phyloP scores from a whole-genome alignment of 768 basidiomycete species.

The Podaxis sp. region DNA sequence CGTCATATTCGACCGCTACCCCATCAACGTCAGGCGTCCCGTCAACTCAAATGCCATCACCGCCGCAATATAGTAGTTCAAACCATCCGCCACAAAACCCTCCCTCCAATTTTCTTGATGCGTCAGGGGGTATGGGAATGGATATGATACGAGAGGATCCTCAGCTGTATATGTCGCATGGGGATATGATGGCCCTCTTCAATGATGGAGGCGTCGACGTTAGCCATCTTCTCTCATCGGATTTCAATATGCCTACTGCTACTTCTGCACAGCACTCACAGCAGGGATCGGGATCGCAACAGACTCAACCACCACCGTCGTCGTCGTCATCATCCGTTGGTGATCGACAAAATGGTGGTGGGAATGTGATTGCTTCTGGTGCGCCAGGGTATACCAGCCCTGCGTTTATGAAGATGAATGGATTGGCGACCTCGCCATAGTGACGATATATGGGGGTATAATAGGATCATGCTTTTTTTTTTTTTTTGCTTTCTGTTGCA shows the following conservation, averaged over 20 bases:
- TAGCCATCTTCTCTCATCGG: slow-evolving; percentile 24
- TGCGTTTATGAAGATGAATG: slow-evolving; percentile 31
- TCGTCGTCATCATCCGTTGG: neutral
- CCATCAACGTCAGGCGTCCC: slow-evolving; percentile 14
- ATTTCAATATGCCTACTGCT: slow-evolving; percentile 19
- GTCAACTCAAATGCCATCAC: slow-evolving; percentile 11
- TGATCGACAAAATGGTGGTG: slow-evolving; percentile 12
- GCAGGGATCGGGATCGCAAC: slow-evolving; percentile 7
- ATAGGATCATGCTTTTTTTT: neutral
- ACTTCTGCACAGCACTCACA: neutral
- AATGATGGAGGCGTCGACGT: slow-evolving; percentile 43
- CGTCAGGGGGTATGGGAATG: slow-evolving; percentile 30
- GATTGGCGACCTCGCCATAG: slow-evolving; percentile 33
- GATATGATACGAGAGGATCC: slow-evolving; percentile 45
- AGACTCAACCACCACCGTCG: slow-evolving; percentile 15
- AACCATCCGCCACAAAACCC: slow-evolving; percentile 16
- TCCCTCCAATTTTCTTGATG: slow-evolving; percentile 31
- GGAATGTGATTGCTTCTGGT: slow-evolving; percentile 13
- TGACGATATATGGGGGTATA: neutral
- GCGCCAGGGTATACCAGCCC: slow-evolving; percentile 20
- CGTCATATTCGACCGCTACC: slow-evolving; percentile 20
- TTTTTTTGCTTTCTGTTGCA: neutral
- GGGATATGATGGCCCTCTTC: slow-evolving; percentile 61
- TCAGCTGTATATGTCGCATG: slow-evolving; percentile 50
- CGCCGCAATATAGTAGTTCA: slow-evolving; percentile 8